Conservation (phyloP, 164 flowering plant species). For the Liriodendron chinense region DNA sequence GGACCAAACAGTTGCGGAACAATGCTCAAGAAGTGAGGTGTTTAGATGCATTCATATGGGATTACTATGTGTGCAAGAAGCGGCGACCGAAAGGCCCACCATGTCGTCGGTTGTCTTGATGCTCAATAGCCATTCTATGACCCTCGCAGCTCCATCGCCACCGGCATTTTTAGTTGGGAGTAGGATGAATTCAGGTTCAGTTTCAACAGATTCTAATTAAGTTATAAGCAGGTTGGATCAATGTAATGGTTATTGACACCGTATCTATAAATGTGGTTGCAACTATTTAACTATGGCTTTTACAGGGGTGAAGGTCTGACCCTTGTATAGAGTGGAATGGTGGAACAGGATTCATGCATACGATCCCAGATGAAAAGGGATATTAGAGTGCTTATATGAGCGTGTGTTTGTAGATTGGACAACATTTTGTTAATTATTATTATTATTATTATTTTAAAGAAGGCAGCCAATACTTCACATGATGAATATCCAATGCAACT, state of each 20-base stretch:
- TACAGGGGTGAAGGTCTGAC: too few relatives aligned
- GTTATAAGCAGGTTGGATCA: background rate
- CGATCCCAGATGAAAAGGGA: too few relatives aligned
- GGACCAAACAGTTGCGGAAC: constrained; percentile 3
- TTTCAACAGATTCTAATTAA: background rate
- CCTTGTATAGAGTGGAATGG: too few relatives aligned
- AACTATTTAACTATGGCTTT: too few relatives aligned
- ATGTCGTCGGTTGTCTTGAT: constrained; percentile 3
- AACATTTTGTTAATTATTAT: too few relatives aligned
- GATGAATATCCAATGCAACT: too few relatives aligned
- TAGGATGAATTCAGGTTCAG: background rate
- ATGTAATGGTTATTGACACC: background rate
- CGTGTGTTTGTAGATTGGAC: too few relatives aligned
- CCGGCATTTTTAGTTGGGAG: constrained; percentile 1
- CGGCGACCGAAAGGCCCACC: constrained; percentile 6
- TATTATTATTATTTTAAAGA: too few relatives aligned
- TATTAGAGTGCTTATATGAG: too few relatives aligned
- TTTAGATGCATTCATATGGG: constrained; percentile 14
- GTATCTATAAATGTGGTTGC: too few relatives aligned
- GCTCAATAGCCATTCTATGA: background rate
- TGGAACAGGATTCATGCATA: too few relatives aligned
- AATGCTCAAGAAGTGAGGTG: background rate
- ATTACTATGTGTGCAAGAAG: constrained; percentile 9
- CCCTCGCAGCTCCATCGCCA: background rate
- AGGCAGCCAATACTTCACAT: too few relatives aligned